Evolutionary conservation across 495 filamentous ascomycete species (phyloP).

Genomic region (Penicillium roqueforti): DNA sequence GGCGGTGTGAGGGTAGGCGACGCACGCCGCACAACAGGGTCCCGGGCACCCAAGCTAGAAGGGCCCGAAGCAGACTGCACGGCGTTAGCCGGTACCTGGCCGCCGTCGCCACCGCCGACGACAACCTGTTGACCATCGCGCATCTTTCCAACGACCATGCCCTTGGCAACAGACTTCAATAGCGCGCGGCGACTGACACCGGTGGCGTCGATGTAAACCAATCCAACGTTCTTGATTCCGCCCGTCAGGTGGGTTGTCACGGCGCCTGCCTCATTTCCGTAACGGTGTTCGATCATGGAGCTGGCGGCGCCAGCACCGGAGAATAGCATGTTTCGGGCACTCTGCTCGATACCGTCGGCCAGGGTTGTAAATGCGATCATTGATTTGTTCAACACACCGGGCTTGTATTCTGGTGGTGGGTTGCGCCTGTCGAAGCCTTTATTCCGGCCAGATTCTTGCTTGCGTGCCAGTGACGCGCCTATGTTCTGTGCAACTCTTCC

Average conservation of each 20-base stretch:
- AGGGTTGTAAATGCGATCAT: slow-evolving; percentile 96
- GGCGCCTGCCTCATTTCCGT: slow-evolving; percentile 75
- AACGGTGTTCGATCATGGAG: slow-evolving; percentile 76
- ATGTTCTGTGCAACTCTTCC: slow-evolving; percentile 80
- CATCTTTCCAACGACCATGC: slow-evolving; percentile 94
- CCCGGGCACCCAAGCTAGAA: slow-evolving; percentile 13
- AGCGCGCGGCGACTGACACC: slow-evolving; percentile 85
- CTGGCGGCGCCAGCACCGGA: slow-evolving; percentile 72
- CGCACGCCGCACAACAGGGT: slow-evolving; percentile 27
- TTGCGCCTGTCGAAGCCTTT: slow-evolving; percentile 59
- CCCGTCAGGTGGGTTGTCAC: slow-evolving; percentile 70
- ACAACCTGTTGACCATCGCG: slow-evolving; percentile 78
- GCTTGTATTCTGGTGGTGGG: slow-evolving; percentile 65
- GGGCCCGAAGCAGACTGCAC: slow-evolving; percentile 13
- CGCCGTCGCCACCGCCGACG: slow-evolving; percentile 77
- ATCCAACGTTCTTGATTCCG: slow-evolving; percentile 88
- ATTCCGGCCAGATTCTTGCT: slow-evolving; percentile 35
- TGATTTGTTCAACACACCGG: slow-evolving; percentile 87
- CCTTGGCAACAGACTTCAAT: slow-evolving; percentile 89
- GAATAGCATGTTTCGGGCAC: slow-evolving; percentile 67
- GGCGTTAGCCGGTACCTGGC: slow-evolving; percentile 38
- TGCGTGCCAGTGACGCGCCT: slow-evolving; percentile 66
- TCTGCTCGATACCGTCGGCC: slow-evolving; percentile 86
- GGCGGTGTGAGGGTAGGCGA: slow-evolving; percentile 38
- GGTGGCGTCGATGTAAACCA: slow-evolving; percentile 96